Base-by-base conservation (phyloP, 2,329 filamentous ascomycete genomes). In the Endothia cerciana region DNA sequence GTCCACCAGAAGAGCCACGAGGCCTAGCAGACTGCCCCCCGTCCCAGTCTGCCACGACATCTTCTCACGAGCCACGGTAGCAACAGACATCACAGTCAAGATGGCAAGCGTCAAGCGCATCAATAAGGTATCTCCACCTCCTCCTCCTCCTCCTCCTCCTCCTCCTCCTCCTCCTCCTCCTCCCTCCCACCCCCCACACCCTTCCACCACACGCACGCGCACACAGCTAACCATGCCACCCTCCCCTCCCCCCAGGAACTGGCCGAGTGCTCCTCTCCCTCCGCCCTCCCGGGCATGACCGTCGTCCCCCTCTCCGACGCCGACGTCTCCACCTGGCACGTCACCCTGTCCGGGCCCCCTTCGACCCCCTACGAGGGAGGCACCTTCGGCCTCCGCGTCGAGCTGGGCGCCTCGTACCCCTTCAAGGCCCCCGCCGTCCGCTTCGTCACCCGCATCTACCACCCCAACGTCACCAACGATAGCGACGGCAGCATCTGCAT, bases 381-480 rank as follows among this genome's bases (percentile, higher is more conserved):
- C 74, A 81, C 80, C 70, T 97, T 93, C 85, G 86, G 87, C 71
- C 80, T 97, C 68, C 79, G 89, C 69, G 83, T 97, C 71, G 83
- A 79, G 49, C 87, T 97, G 13, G 93, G 93, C 17, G 80, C 82
- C 72, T 90, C 93, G 74, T 97, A 97, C 82, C 93, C 93, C 43
- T 97, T 97, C 88, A 95, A 95, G 79, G 88, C 93, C 28, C 93
- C 93, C 19, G 82, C 85, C 67, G 84, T 97, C 72, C 88, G 85
- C 74, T 97, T 97, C 85, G 81, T 83, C 70, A 97, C 93, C 61
- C 94, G 94, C 80, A 91, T 97, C 83, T 97, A 97, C 85, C 94
- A 97, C 81, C 93, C 94, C 55, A 97, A 97, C 80, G 87, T 97
- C 67, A 93, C 90, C 74, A 95, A 97, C 84, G 93, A 97, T 78